Conservation (phyloP, 73 alveolate species). For the Paramecium biaurelia region DNA sequence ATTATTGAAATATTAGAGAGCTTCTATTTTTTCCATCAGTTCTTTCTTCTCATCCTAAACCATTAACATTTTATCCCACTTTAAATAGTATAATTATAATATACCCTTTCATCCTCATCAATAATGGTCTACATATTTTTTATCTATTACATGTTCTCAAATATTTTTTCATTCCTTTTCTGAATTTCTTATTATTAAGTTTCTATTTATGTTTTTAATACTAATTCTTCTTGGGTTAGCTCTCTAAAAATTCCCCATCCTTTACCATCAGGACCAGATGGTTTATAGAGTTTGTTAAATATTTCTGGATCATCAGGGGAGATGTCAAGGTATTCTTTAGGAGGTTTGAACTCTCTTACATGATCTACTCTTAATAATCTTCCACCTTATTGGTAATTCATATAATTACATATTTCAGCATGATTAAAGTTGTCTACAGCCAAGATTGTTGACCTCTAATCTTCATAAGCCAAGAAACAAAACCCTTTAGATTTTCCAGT, state of each 20-base stretch:
- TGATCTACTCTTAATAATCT: conserved; percentile 91
- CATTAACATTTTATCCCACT: conserved; percentile 90
- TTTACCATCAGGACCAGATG: conserved; percentile 98
- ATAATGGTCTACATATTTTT: conserved; percentile 9
- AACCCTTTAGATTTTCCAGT: conserved; percentile 96
- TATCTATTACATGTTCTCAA: conserved; percentile 46
- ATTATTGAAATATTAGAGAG: neutral
- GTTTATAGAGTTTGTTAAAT: conserved; percentile 81
- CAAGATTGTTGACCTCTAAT: conserved; percentile 90
- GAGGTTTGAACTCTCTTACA: conserved; percentile 86
- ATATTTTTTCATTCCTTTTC: conserved; percentile 62
- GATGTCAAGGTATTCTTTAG: conserved; percentile 85
- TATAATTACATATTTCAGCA: conserved; percentile 73
- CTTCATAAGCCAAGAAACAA: conserved; percentile 95
- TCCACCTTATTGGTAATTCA: conserved; percentile 59
- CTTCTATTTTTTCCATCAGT: conserved; percentile 69
- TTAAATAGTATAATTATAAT: neutral
- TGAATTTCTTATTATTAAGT: neutral
- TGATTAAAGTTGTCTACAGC: conserved; percentile 98
- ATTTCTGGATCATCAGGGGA: conserved; percentile 71
- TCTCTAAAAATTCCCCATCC: conserved; percentile 98
- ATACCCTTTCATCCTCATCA: conserved; percentile 67
- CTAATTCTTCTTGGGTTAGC: conserved; percentile 79
- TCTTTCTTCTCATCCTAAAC: conserved; percentile 74
- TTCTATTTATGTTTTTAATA: conserved; percentile 72